Base-by-base conservation (phyloP, 1,139 yeast genomes). In the Hanseniaspora sp. region DNA sequence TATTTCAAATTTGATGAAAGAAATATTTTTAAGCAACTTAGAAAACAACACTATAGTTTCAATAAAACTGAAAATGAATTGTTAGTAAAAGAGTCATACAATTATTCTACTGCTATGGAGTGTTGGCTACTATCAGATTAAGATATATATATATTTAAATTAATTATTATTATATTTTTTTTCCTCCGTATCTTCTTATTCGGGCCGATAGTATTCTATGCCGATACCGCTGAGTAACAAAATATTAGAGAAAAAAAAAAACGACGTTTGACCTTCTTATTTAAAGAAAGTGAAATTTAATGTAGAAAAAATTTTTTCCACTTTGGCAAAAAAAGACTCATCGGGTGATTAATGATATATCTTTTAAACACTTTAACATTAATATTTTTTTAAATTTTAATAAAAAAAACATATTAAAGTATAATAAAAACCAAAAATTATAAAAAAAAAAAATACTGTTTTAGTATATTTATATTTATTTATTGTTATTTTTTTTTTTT, bases 151-250 rank as follows among this genome's bases (percentile, higher is more conserved):
- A 4, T 23, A 23, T 23, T 23, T 23, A 23, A 23, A 23, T 23
- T 23, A 23, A 23, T 23, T 23, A 3, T 3, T 3, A 3, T 23
- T 4, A 23, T 23, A 3, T 23, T 23, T 23, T 23, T 23, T 23
- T 23, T 23, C 23, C 23, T 4, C 23, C 23, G 23, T 23, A 23
- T 23, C 23, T 23, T 23, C 7, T 31, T 1, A 3, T 9, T 23
- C 28, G 29, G 38, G 29, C 0, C 75, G 68, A 53, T 62, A 65
- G 7, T 30, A 0, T 60, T 73, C 48, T 74, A 73, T 62, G 70
- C 68, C 58, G 72, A 69, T 59, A 71, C 69, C 51, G 62, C 67
- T 0, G 62, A 23, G 71, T 74, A 3, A 64, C 73, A 6, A 66
- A 65, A 44, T 61, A 59, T 40, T 58, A 58, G 7, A 59, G 59